Conservation (phyloP, 148 eudicot species). For the Talinum fruticosum region DNA sequence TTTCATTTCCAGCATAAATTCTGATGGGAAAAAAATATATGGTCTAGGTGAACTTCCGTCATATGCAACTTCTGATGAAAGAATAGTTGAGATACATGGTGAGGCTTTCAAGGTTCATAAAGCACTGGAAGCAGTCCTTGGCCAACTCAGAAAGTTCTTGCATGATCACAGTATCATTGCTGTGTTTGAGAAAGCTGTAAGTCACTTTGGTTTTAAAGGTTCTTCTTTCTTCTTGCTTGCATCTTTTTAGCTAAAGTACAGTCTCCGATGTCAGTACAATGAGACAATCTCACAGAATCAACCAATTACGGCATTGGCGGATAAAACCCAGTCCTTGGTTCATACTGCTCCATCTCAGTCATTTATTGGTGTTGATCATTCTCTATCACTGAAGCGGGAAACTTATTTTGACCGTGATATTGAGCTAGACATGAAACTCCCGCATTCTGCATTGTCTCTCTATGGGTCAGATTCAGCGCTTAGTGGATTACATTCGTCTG, state of each 20-base stretch:
- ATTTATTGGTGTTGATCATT: conserved; percentile 22
- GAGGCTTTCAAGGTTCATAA: conserved; percentile 76
- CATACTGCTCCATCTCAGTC: conserved; percentile 20
- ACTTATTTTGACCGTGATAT: conserved; percentile 28
- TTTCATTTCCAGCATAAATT: conserved; percentile 11
- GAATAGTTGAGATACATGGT: conserved; percentile 83
- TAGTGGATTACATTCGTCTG: conserved; percentile 54
- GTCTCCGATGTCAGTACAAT: conserved; percentile 27
- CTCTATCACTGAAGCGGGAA: conserved; percentile 27
- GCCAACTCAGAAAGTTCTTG: conserved; percentile 83
- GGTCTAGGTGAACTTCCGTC: conserved; percentile 57
- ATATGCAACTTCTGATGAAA: conserved; percentile 70
- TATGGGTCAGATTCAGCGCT: conserved; percentile 58
- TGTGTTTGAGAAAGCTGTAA: conserved; percentile 79
- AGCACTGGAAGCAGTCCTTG: conserved; percentile 73
- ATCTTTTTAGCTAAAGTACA: conserved; percentile 13
- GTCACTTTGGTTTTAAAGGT: conserved; percentile 19
- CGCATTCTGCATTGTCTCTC: conserved; percentile 44
- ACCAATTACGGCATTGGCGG: conserved; percentile 23
- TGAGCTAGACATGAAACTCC: conserved; percentile 27
- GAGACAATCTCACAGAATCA: conserved; percentile 32
- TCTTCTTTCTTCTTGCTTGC: conserved; percentile 4
- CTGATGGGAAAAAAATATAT: not conserved
- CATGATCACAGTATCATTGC: conserved; percentile 83
- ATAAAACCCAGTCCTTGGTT: conserved; percentile 24